Evolutionary conservation across 2,329 filamentous ascomycete genomes (phyloP), one percentile per base, ranked within the genome.

Genomic region (Ceratocystis diversiconidia): DNA sequence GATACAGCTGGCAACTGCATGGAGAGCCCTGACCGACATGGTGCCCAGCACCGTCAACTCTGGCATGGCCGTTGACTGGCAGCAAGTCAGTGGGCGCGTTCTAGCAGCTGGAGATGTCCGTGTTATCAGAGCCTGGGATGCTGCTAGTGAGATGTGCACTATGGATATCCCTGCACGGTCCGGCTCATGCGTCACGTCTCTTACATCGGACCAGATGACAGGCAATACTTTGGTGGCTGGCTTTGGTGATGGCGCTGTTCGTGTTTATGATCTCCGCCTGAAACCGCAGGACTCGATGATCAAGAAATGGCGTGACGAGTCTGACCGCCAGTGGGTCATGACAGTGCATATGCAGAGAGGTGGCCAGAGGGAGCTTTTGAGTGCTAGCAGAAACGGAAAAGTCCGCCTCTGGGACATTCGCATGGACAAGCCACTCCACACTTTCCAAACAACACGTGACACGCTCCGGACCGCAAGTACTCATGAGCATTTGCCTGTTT

Each of bases 11-110:
- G 91, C 95, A 2, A 91, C 92, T 0, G 84, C 90, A 19, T 97
- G 95, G 85, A 85, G 94, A 60, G 94, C 94, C 3, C 77, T 99
- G 67, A 95, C 90, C 12, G 90, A 99, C 75, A 88, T 97, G 73
- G 88, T 97, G 5, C 90, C 92, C 3, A 95, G 90, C 74, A 96
- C 92, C 71, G 88, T 92, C 72, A 95, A 96, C 74, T 92, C 92
- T 1, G 94, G 94, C 25, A 87, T 99, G 76, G 92, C 97, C 30
- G 95, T 97, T 73, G 92, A 99, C 74, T 99, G 94, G 94, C 92
- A 97, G 74, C 94, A 99, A 76, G 92, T 95, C n/a, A 90, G 90
- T 70, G 94, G 94, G 6, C 89, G 90, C 68, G 87, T 95, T 6
- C 81, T 99, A n/a, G 94, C 97, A 41, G 94, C 94, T 10, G 94